A percentile compares a stretch with the other conserved stretches of the same genome.
Conservation (phyloP, 2,329 filamentous ascomycete genomes). For the Cephalotrichum gorgonifer region DNA sequence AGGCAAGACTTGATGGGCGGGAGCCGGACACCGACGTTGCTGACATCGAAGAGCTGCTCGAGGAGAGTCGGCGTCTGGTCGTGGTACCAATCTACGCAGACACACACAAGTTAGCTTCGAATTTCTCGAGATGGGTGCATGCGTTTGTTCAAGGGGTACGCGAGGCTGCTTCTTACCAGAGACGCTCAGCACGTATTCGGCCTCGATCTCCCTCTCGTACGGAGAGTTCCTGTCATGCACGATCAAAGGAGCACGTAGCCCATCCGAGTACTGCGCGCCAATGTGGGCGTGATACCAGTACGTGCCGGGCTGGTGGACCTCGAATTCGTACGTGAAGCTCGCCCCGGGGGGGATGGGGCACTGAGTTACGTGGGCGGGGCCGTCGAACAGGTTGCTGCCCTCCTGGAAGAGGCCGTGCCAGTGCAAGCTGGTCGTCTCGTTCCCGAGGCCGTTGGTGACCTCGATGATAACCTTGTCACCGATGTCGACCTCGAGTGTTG, state of each 20-base stretch:
- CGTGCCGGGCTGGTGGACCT: slow-evolving; percentile 30
- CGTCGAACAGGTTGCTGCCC: slow-evolving; percentile 47
- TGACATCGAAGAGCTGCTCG: slow-evolving; percentile 30
- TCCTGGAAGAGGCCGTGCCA: slow-evolving; percentile 51
- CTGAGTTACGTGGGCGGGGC: slow-evolving; percentile 42
- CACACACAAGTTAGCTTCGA: neutral
- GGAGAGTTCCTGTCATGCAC: slow-evolving; percentile 39
- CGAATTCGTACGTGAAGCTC: slow-evolving; percentile 42
- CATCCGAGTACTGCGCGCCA: slow-evolving; percentile 45
- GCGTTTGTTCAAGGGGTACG: too few species aligned
- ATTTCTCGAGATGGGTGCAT: neutral
- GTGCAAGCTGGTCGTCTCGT: slow-evolving; percentile 39
- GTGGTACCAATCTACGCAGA: slow-evolving; percentile 44
- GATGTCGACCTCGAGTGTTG: slow-evolving; percentile 37
- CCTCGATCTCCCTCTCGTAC: slow-evolving; percentile 34
- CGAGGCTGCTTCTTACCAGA: slow-evolving; percentile 19
- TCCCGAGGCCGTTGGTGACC: slow-evolving; percentile 38
- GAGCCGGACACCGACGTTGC: slow-evolving; percentile 37
- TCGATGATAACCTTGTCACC: slow-evolving; percentile 41
- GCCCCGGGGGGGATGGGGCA: slow-evolving; percentile 40
- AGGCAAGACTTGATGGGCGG: slow-evolving; percentile 40
- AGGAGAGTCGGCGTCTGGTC: slow-evolving; percentile 37
- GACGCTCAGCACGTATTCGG: slow-evolving; percentile 41
- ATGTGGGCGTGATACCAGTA: slow-evolving; percentile 27
- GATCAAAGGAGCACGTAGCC: slow-evolving; percentile 42